Percentiles rank a stretch among this genome's conserved stretches.
phyloP scores from a whole-genome alignment of 345 rosid genomes.

The Mallotus nudiflorus region DNA sequence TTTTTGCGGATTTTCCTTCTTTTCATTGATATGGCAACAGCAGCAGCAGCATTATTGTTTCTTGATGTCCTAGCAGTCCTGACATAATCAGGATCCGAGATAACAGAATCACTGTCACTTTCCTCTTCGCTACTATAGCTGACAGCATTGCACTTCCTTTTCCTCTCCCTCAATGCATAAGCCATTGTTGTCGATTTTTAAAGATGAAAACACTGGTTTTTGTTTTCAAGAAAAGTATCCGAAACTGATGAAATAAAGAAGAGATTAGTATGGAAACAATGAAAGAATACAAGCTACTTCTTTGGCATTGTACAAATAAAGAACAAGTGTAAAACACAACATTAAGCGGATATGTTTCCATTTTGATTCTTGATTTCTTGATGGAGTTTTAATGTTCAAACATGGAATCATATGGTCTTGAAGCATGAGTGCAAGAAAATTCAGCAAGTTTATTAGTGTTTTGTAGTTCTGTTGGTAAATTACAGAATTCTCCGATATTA shows the following conservation, averaged over 20 bases:
- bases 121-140: background rate
- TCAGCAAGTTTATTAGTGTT: background rate
- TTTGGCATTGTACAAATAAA: background rate
- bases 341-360: conserved; percentile 17
- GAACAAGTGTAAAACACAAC: background rate
- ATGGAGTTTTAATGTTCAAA: background rate
- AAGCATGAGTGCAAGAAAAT: background rate
- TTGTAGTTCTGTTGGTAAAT: too few species aligned
- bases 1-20: too few species aligned
- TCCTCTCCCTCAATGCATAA: conserved; percentile 4
- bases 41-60: background rate
- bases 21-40: too few species aligned
- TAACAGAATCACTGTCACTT: background rate
- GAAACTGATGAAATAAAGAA: background rate
- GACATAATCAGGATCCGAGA: conserved; percentile 18
- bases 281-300: background rate
- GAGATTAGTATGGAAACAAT: background rate
- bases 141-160: background rate
- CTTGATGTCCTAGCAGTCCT: background rate
- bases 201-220: background rate
- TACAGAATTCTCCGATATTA: too few species aligned
- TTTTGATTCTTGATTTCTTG: conserved; percentile 4
- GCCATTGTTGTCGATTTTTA: conserved; percentile 7
- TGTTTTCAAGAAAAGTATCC: too few species aligned
- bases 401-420: background rate